These are phyloP conservation scores for Aspergillus sp. DNA, from an alignment of 2,329 filamentous ascomycete species.

Conservation along the genomic window DNA sequence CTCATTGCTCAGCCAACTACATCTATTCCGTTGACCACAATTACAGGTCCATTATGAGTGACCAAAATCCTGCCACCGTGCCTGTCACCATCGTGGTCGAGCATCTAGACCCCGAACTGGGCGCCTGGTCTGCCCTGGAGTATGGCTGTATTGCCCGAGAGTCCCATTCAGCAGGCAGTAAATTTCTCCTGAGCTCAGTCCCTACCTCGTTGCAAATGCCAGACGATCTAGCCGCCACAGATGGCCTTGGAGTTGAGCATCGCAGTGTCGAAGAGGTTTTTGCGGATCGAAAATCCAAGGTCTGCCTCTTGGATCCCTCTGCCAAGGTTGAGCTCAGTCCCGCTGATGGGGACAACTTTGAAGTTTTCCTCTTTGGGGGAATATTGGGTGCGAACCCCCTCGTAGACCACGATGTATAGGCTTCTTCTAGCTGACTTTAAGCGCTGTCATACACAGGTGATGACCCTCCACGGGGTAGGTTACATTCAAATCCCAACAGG, in stretches of 20 bases:
- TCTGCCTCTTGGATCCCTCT: conserved; percentile 87
- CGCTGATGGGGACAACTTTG: conserved; percentile 77
- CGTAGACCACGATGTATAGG: not conserved
- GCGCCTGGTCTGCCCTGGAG: conserved; percentile 90
- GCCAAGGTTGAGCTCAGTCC: conserved; percentile 79
- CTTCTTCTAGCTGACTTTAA: not conserved
- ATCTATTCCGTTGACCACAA: not conserved
- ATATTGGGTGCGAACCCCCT: conserved; percentile 69
- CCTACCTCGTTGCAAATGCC: conserved; percentile 64
- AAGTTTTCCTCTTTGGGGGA: conserved; percentile 92
- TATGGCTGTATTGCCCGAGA: conserved; percentile 86
- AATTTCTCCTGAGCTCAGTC: conserved; percentile 81
- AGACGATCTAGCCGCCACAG: conserved; percentile 57
- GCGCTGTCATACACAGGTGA: conserved; percentile 65
- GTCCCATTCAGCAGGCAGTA: conserved; percentile 63
- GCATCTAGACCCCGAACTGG: conserved; percentile 92
- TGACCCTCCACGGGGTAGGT: conserved; percentile 83
- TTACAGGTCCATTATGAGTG: conserved; percentile 22
- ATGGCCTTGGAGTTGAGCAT: conserved; percentile 69
- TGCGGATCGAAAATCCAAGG: conserved; percentile 66
- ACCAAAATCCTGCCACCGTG: conserved; percentile 20
- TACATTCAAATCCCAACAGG: not conserved
- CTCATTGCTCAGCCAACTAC: not conserved
- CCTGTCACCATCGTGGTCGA: conserved; percentile 87
- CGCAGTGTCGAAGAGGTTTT: conserved; percentile 83